A percentile compares a stretch with the other conserved stretches of the same genome.
phyloP scores from a whole-genome alignment of 2,329 filamentous ascomycete genomes.

The Ascochyta fabae region DNA sequence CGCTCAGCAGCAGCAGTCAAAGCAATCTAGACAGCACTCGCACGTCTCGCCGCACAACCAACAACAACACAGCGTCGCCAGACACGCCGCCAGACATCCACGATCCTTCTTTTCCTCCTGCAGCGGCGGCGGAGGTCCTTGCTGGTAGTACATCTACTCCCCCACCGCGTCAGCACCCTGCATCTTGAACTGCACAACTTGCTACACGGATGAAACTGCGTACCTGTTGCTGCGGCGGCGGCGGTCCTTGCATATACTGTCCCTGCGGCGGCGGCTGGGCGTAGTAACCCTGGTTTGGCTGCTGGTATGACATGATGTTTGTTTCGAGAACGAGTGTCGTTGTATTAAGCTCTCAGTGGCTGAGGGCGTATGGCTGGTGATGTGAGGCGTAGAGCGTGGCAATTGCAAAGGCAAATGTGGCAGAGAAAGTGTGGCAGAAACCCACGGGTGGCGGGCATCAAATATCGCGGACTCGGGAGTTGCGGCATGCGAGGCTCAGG shows the following conservation, averaged over 20 bases:
- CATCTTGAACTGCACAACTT: not conserved
- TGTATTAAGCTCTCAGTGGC: conserved; percentile 12
- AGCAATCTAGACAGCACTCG: conserved; percentile 45
- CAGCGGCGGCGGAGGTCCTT: conserved; percentile 33
- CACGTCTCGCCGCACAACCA: conserved; percentile 46
- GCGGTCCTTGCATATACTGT: conserved; percentile 28
- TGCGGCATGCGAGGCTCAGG: not conserved
- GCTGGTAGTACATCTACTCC: conserved; percentile 43
- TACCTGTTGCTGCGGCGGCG: conserved; percentile 40
- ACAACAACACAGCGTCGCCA: conserved; percentile 47
- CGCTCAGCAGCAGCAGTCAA: conserved; percentile 39
- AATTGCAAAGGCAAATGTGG: not conserved
- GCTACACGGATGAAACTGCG: not conserved
- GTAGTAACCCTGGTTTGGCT: conserved; percentile 32
- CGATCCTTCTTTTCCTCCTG: conserved; percentile 40
- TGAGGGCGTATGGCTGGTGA: conserved; percentile 4
- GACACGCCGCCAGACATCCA: conserved; percentile 42
- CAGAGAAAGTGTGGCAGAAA: not conserved
- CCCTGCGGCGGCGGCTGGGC: conserved; percentile 36
- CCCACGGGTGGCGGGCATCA: not conserved
- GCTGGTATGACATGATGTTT: conserved; percentile 24
- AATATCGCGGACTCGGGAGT: not conserved
- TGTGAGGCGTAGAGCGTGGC: not conserved
- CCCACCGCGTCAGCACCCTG: not conserved
- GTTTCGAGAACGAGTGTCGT: conserved; percentile 5